Percentiles rank a stretch among this genome's conserved stretches.
Evolutionary conservation across 345 rosid species (phyloP).

Genomic region (Psidium friedrichsthalianum): DNA sequence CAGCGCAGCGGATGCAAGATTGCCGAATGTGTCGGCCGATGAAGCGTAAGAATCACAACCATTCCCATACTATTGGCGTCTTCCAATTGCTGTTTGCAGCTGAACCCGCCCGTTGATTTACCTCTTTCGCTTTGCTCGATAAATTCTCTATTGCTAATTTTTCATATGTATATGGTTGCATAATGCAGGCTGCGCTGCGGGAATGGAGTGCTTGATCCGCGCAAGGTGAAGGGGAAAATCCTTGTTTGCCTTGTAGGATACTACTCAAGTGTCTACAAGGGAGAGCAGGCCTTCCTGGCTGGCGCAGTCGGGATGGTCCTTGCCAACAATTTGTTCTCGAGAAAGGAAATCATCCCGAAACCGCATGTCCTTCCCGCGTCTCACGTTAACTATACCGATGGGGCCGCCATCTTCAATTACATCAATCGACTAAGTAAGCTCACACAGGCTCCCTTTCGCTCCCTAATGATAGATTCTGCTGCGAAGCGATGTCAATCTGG

Average conservation of each 20-base stretch:
- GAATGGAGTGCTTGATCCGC: constrained; percentile 48
- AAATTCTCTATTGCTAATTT: neutral
- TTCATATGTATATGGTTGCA: neutral
- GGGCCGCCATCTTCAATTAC: constrained; percentile 33
- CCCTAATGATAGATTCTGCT: neutral
- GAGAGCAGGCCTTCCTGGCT: constrained; percentile 38
- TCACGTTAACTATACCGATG: constrained; percentile 40
- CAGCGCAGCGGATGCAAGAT: constrained; percentile 41
- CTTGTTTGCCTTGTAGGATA: constrained; percentile 55
- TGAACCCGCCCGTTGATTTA: neutral
- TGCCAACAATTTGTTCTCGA: constrained; percentile 24
- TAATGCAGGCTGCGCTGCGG: constrained; percentile 40
- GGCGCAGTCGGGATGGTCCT: constrained; percentile 86
- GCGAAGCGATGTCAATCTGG: neutral
- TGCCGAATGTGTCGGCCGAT: constrained; percentile 26
- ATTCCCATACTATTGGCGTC: neutral
- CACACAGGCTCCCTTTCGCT: neutral
- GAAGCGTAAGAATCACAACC: constrained; percentile 47
- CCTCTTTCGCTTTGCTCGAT: neutral
- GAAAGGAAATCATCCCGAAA: constrained; percentile 37
- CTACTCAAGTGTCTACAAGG: constrained; percentile 44
- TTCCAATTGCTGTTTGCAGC: neutral
- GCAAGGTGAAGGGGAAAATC: constrained; percentile 57
- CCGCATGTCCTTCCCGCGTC: constrained; percentile 71
- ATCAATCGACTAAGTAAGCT: constrained; percentile 42